phyloP scores from a whole-genome alignment of 441 rosid species.

The Macaranga tanarius region DNA sequence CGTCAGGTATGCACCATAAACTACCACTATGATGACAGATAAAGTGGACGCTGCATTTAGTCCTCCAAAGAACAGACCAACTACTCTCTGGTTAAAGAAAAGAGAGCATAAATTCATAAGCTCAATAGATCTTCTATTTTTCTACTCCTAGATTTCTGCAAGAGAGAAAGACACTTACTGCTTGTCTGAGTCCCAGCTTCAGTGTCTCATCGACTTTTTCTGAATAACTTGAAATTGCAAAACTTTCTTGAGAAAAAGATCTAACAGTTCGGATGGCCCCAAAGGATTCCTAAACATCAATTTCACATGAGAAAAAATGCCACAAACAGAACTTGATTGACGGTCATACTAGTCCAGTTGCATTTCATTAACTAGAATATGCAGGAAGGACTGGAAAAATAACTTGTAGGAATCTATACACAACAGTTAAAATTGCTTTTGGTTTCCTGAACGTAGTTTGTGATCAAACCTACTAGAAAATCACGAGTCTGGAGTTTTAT shows the following conservation, averaged over 20 bases:
- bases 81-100: conserved; percentile 52
- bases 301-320: neutral
- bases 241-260: conserved; percentile 86
- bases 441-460: neutral
- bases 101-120: conserved; percentile 7
- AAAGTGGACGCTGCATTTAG: conserved; percentile 86
- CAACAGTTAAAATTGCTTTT: neutral
- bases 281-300: conserved; percentile 71
- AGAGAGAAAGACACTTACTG: conserved; percentile 48
- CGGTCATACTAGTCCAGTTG: neutral
- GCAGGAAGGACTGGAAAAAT: neutral
- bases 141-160: neutral
- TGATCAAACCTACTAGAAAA: neutral
- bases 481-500: neutral
- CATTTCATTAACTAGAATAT: conserved; percentile 1
- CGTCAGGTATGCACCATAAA: conserved; percentile 88
- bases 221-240: conserved; percentile 68
- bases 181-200: conserved; percentile 84
- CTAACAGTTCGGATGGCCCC: conserved; percentile 95
- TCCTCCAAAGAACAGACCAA: conserved; percentile 82
- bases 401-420: neutral
- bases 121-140: neutral
- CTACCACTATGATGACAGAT: conserved; percentile 78
- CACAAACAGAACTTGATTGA: neutral
- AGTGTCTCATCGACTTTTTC: conserved; percentile 86